These are phyloP conservation scores for Aphanomyces stellatus DNA, from an alignment of 352 stramenopile genomes.

Conservation along the genomic window DNA sequence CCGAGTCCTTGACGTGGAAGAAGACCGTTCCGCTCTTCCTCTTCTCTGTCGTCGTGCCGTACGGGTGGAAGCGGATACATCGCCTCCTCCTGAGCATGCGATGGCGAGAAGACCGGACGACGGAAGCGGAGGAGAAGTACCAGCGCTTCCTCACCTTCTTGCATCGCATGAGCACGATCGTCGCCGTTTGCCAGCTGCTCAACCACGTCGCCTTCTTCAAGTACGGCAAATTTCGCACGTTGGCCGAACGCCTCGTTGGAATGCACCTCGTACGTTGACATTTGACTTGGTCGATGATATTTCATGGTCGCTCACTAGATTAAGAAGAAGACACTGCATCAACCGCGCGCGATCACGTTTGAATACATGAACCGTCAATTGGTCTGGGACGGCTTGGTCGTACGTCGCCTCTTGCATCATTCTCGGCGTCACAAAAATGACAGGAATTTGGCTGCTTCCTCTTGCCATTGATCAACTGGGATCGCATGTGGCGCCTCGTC, in stretches of 20 bases:
- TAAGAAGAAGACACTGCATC: not conserved
- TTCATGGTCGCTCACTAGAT: not conserved
- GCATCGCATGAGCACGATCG: constrained; percentile 66
- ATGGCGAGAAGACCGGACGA: constrained; percentile 16
- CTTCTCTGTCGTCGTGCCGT: constrained; percentile 58
- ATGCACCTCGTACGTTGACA: constrained; percentile 50
- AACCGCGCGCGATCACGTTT: constrained; percentile 70
- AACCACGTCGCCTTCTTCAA: constrained; percentile 69
- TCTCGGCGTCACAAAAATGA: not conserved
- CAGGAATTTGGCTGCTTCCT: constrained; percentile 78
- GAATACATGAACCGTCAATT: constrained; percentile 83
- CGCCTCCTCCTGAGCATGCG: constrained; percentile 9
- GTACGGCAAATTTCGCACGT: constrained; percentile 59
- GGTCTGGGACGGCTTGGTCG: constrained; percentile 76
- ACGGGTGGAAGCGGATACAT: constrained; percentile 67
- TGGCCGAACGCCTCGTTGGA: constrained; percentile 56
- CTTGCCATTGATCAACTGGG: constrained; percentile 64
- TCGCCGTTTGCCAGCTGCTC: constrained; percentile 51
- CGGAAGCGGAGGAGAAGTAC: constrained; percentile 16
- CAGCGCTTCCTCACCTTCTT: constrained; percentile 34
- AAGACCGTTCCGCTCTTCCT: constrained; percentile 52
- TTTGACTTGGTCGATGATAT: not conserved
- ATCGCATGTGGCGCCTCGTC: constrained; percentile 24
- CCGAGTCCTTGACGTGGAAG: constrained; percentile 36
- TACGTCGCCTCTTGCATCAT: constrained; percentile 23